phyloP scores from a whole-genome alignment of 768 basidiomycete species.

The Phanerodontia chrysosporium region DNA sequence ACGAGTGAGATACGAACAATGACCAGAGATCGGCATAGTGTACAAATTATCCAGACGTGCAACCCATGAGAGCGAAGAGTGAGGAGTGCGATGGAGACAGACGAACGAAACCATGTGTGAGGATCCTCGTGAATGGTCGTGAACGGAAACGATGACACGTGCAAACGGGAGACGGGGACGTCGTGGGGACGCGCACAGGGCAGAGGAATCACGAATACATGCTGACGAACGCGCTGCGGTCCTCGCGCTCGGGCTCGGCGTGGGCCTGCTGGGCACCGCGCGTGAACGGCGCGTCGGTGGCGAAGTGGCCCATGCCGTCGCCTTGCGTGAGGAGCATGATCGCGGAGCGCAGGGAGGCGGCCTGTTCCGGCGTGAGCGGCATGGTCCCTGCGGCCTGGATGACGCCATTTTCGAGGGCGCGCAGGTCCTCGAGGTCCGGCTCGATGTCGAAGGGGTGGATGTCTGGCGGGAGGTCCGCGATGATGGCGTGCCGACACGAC shows the following conservation, averaged over 20 bases:
- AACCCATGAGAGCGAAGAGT: neutral
- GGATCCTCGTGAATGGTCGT: neutral
- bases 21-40: neutral
- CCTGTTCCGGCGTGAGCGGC: constrained; percentile 9
- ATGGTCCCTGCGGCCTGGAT: constrained; percentile 3
- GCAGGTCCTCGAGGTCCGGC: neutral
- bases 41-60: neutral
- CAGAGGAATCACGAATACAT: constrained; percentile 19
- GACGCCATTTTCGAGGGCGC: neutral
- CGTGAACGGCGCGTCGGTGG: neutral
- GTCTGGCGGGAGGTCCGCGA: constrained; percentile 4
- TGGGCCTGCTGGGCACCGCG: no score
- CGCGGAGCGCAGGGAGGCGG: constrained; percentile 7
- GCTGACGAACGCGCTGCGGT: constrained; percentile 13
- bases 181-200: neutral
- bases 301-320: neutral
- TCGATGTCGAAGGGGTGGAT: neutral
- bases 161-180: no score
- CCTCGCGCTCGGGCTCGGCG: neutral
- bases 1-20: neutral
- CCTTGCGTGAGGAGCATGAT: constrained; percentile 9
- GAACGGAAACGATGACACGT: no score
- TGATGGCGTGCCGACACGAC: constrained; percentile 21
- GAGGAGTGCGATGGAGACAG: neutral
- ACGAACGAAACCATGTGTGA: neutral